These are phyloP conservation scores for Ziziphus jujuba DNA, from an alignment of 306 rosid species.

Conservation along the genomic window DNA sequence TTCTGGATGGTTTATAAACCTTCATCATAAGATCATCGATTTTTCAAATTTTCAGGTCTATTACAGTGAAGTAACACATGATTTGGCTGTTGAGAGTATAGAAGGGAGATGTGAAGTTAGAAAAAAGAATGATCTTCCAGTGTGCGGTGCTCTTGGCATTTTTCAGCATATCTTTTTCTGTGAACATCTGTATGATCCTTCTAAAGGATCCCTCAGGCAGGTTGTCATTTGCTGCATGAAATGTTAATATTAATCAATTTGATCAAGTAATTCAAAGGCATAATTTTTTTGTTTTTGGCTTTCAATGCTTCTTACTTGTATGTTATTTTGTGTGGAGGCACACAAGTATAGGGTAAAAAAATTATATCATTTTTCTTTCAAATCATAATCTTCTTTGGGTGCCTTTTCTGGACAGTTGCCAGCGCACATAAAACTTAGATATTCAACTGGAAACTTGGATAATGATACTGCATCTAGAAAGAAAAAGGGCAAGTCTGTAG, in stretches of 20 bases:
- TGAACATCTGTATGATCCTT: slow-evolving; percentile 50
- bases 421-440: slow-evolving; percentile 57
- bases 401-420: slow-evolving; percentile 56
- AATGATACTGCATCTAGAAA: slow-evolving; percentile 63
- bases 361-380: neutral
- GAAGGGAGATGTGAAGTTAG: slow-evolving; percentile 57
- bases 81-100: slow-evolving; percentile 25
- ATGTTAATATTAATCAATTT: neutral
- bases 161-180: slow-evolving; percentile 55
- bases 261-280: slow-evolving; percentile 3
- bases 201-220: slow-evolving; percentile 52
- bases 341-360: neutral
- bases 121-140: slow-evolving; percentile 43
- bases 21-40: neutral
- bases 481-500: slow-evolving; percentile 89
- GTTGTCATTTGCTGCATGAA: slow-evolving; percentile 19
- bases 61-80: slow-evolving; percentile 43
- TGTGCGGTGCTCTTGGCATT: slow-evolving; percentile 27
- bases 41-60: slow-evolving; percentile 32
- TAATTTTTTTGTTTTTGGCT: neutral
- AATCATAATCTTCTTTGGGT: neutral
- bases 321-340: neutral
- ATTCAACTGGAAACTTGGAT: slow-evolving; percentile 44
- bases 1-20: neutral
- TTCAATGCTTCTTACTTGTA: neutral